Percentiles rank a stretch among this genome's conserved stretches.
Conservation (phyloP, 1,284 basidiomycete genomes). For the Austroboletus novae-zelandiae region DNA sequence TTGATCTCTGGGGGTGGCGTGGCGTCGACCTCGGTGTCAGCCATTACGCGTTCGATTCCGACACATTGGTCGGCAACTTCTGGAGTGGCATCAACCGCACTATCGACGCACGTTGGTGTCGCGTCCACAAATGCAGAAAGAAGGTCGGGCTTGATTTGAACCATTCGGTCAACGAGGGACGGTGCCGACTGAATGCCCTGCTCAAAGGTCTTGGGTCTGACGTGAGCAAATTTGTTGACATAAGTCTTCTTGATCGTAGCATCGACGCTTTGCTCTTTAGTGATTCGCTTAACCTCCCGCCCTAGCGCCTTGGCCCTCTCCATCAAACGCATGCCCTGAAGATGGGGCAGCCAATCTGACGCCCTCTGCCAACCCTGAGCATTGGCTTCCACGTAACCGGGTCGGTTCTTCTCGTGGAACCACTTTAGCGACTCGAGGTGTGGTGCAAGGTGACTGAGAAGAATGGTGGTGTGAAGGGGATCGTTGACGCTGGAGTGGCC, state of each 20-base stretch:
- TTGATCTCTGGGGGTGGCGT: slow-evolving; percentile 22
- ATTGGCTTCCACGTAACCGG: slow-evolving; percentile 63
- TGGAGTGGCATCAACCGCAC: slow-evolving; percentile 33
- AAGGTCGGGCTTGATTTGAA: slow-evolving; percentile 44
- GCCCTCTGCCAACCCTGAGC: slow-evolving; percentile 66
- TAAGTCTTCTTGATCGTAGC: slow-evolving; percentile 47
- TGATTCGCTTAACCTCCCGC: slow-evolving; percentile 26
- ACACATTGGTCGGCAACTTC: slow-evolving; percentile 39
- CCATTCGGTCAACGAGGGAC: slow-evolving; percentile 41
- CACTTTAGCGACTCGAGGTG: slow-evolving; percentile 63
- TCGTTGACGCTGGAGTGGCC: slow-evolving; percentile 72
- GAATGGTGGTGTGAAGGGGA: slow-evolving; percentile 61
- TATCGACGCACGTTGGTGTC: slow-evolving; percentile 32
- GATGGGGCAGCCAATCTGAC: slow-evolving; percentile 61
- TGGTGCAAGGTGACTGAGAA: slow-evolving; percentile 74
- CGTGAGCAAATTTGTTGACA: slow-evolving; percentile 48
- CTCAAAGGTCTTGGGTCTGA: slow-evolving; percentile 42
- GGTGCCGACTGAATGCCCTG: slow-evolving; percentile 50
- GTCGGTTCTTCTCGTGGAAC: slow-evolving; percentile 73
- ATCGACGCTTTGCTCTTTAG: slow-evolving; percentile 52
- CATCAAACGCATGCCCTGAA: slow-evolving; percentile 60
- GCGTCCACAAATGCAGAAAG: slow-evolving; percentile 49
- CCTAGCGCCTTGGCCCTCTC: slow-evolving; percentile 52
- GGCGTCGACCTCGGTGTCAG: slow-evolving; percentile 33
- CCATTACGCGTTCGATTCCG: slow-evolving; percentile 34